These are phyloP conservation scores for Ilex asprella DNA, from an alignment of 257 asterid species.

Conservation along the genomic window DNA sequence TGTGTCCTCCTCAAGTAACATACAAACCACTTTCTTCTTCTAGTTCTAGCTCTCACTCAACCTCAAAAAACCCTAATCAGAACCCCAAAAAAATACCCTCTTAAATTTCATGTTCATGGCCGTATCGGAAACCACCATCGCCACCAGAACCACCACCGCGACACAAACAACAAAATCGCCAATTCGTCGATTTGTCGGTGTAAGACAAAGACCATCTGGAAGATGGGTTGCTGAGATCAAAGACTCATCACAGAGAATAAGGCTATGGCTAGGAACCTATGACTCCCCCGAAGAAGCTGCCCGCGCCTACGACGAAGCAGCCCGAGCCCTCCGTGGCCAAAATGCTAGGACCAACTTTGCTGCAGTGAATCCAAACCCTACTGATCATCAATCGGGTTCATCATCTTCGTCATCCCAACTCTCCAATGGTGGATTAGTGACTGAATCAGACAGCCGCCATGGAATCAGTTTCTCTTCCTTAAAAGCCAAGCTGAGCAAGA, in stretches of 20 bases:
- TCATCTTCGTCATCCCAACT: background rate
- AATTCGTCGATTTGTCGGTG: constrained; percentile 63
- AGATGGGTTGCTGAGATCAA: constrained; percentile 95
- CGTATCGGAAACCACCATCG: constrained; percentile 25
- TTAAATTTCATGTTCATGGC: constrained; percentile 33
- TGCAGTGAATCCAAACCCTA: constrained; percentile 8
- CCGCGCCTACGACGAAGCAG: constrained; percentile 80
- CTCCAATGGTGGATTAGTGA: background rate
- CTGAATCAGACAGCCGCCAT: constrained; percentile 27
- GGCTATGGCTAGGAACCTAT: constrained; percentile 87
- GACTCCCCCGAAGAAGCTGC: constrained; percentile 94
- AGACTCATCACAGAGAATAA: constrained; percentile 69
- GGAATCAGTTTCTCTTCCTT: constrained; percentile 71
- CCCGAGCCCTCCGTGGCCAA: constrained; percentile 78
- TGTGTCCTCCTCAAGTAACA: too few species aligned
- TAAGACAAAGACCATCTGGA: constrained; percentile 80
- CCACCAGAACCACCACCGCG: constrained; percentile 16
- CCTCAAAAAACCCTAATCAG: background rate
- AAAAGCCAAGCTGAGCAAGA: constrained; percentile 75
- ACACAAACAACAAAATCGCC: constrained; percentile 25
- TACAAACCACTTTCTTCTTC: background rate
- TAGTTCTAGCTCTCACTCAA: background rate
- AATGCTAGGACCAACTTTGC: constrained; percentile 78
- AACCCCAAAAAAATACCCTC: background rate
- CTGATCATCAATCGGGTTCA: constrained; percentile 6